Percentiles rank a stretch among this genome's conserved stretches.
Conservation (phyloP, 2,329 filamentous ascomycete species). For the Eutypa lata region DNA sequence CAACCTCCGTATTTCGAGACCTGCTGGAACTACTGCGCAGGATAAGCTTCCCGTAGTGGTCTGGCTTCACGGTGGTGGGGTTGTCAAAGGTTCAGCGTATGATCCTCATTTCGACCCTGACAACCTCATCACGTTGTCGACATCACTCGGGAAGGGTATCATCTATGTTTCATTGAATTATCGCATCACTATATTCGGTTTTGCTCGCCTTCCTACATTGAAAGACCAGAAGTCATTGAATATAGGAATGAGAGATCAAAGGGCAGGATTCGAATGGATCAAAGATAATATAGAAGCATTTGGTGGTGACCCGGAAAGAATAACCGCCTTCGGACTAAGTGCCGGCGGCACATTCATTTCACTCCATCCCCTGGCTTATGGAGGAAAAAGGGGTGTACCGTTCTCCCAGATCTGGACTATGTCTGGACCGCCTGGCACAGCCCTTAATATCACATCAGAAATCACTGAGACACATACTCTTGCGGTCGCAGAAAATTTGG, state of each 20-base stretch:
- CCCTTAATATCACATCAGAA: constrained; percentile 27
- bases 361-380: constrained; percentile 25
- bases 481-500: constrained; percentile 18
- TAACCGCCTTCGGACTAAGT: constrained; percentile 20
- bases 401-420: constrained; percentile 31
- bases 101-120: constrained; percentile 23
- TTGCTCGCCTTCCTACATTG: constrained; percentile 20
- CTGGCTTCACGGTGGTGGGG: constrained; percentile 20
- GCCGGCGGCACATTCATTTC: constrained; percentile 20
- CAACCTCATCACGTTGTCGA: constrained; percentile 15
- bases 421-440: constrained; percentile 32
- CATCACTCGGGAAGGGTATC: constrained; percentile 16
- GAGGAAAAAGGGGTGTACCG: constrained; percentile 27
- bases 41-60: constrained; percentile 26
- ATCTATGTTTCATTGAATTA: constrained; percentile 26
- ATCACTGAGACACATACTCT: constrained; percentile 24
- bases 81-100: constrained; percentile 23
- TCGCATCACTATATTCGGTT: constrained; percentile 30
- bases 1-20: constrained; percentile 22
- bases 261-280: constrained; percentile 24
- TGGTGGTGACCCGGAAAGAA: constrained; percentile 21
- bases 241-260: constrained; percentile 23
- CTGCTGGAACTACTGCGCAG: constrained; percentile 9
- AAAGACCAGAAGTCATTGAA: constrained; percentile 25
- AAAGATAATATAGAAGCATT: constrained; percentile 26